Evolutionary conservation across 1,284 basidiomycete genomes (phyloP), one percentile per base, ranked within the genome.

Genomic region (Naganishia liquefaciens): DNA sequence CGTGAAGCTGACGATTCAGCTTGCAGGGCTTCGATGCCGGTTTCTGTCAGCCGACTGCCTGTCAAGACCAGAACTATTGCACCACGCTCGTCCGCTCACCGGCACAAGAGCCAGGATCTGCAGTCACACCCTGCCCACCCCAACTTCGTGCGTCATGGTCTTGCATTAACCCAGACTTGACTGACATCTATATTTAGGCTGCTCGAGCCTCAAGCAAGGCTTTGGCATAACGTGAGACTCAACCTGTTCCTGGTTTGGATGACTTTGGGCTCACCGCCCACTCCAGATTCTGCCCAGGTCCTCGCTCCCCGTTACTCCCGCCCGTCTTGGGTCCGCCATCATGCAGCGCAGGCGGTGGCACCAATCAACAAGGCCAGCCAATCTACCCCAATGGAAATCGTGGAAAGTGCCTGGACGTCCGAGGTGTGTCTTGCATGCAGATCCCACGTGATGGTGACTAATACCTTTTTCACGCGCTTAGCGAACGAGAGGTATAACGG

Each of bases 331-430:
- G 46, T 11, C 57, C 57, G 3, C 57, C 57, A 1, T 23, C 57
- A 19, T 50, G 57, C 7, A 10, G 33, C 33, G 19, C 30, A 46
- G 55, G 44, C 33, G 57, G 25, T 15, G 46, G 21, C 25, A 44
- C 52, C 33, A 49, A 40, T n/a, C 33, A 33, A 5, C 27, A 33
- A 33, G 51, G 51, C 25, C 28, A 25, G 17, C 43, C 57, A 23
- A 50, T 60, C 37, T 27, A 60, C 40, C 57, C 57, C 21, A 60
- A 60, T 39, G 57, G 57, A n/a, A 60, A 60, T 21, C 33, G 57
- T 15, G 57, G 46, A 7, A 60, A 60, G 30, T 60, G 57, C n/a
- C 25, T 60, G 33, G 57, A 60, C 27, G 23, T 60, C 4, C 19
- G 57, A 39, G 57, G 57, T 60, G 10, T n/a, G 57, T 60, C 19